These are phyloP conservation scores for Ascochyta lentis DNA, from an alignment of 2,329 filamentous ascomycete genomes.

Conservation along the genomic window DNA sequence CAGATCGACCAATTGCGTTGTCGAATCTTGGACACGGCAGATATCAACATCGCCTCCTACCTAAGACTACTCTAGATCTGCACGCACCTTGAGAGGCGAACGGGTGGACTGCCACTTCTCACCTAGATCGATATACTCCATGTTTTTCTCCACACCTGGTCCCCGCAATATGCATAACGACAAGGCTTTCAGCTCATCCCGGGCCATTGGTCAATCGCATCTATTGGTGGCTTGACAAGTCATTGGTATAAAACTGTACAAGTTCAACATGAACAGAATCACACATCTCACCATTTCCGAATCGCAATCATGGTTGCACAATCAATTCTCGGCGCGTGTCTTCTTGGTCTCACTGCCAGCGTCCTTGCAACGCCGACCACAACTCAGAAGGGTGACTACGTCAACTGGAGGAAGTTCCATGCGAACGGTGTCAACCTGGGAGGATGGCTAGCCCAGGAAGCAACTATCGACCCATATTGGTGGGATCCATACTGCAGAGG, in stretches of 20 bases:
- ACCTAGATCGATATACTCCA: neutral
- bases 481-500: slow-evolving; percentile 30
- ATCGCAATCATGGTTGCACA: neutral
- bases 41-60: neutral
- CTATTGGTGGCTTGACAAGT: neutral
- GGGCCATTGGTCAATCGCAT: neutral
- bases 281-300: neutral
- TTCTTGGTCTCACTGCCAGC: neutral
- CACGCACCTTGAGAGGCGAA: neutral
- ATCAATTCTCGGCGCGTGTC: neutral
- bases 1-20: neutral
- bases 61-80: neutral
- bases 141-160: neutral
- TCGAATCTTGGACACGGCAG: neutral
- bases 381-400: slow-evolving; percentile 6
- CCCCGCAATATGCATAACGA: neutral
- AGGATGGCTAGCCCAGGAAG: slow-evolving; percentile 46
- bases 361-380: slow-evolving; percentile 3
- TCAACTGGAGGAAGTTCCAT: slow-evolving; percentile 28
- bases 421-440: slow-evolving; percentile 38
- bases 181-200: neutral
- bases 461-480: slow-evolving; percentile 34
- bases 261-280: neutral
- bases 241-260: slow-evolving; percentile 1
- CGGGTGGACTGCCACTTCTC: neutral